These are phyloP conservation scores for Metarhizium robertsii DNA, from an alignment of 2,329 filamentous ascomycete species.

Conservation along the genomic window DNA sequence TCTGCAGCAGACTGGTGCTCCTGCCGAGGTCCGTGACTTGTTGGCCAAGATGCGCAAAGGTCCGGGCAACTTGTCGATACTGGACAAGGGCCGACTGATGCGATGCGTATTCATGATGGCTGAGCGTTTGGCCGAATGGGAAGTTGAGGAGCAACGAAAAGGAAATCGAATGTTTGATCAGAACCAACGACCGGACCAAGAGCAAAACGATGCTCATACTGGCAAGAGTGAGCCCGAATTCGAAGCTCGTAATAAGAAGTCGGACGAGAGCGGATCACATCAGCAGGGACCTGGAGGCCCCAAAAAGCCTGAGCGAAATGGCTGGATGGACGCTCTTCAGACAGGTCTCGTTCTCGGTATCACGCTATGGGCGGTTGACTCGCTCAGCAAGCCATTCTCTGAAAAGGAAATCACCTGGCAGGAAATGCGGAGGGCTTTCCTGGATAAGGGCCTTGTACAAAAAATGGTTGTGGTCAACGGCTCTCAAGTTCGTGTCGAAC, in stretches of 20 bases:
- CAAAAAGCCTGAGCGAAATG: conserved; percentile 25
- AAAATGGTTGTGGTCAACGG: conserved; percentile 76
- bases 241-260: conserved; percentile 10
- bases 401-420: conserved; percentile 89
- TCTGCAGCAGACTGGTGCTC: conserved; percentile 61
- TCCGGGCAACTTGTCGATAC: conserved; percentile 41
- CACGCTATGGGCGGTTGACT: conserved; percentile 39
- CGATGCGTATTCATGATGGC: conserved; percentile 27
- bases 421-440: conserved; percentile 85
- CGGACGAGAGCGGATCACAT: conserved; percentile 14
- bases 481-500: conserved; percentile 64
- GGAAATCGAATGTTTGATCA: conserved; percentile 13
- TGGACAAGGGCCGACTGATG: conserved; percentile 28
- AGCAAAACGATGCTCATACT: conserved; percentile 11
- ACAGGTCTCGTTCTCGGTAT: conserved; percentile 37
- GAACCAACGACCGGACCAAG: conserved; percentile 14
- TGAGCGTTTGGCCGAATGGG: conserved; percentile 24
- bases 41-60: conserved; percentile 42
- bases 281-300: conserved; percentile 22
- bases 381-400: conserved; percentile 30
- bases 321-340: conserved; percentile 25
- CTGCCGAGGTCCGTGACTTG: conserved; percentile 54
- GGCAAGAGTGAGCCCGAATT: conserved; percentile 11
- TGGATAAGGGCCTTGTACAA: conserved; percentile 93
- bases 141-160: conserved; percentile 12